These are phyloP conservation scores for Dothideomycetes sp. DNA, from an alignment of 2,329 filamentous ascomycete genomes.

Conservation along the genomic window DNA sequence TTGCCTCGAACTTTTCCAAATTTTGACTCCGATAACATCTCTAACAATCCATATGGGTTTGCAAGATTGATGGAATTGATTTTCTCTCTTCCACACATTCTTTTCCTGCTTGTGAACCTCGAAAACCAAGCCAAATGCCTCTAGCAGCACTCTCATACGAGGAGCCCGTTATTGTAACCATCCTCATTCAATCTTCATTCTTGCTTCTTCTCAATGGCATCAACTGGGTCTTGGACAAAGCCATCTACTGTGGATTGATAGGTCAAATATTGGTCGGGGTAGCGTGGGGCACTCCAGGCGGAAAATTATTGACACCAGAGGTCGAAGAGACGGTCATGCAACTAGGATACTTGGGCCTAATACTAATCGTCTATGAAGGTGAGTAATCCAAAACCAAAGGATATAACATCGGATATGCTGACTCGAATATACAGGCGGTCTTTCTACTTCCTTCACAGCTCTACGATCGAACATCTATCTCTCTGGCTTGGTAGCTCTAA, in stretches of 20 bases:
- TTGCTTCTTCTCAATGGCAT: slow-evolving; percentile 52
- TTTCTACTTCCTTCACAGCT: slow-evolving; percentile 45
- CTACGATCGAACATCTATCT: slow-evolving; percentile 53
- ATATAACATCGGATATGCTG: too few relatives aligned
- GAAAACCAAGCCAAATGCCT: too few relatives aligned
- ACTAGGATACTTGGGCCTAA: slow-evolving; percentile 63
- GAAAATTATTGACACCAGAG: slow-evolving; percentile 46
- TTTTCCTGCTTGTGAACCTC: too few relatives aligned
- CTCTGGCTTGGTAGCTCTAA: slow-evolving; percentile 54
- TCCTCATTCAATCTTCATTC: slow-evolving; percentile 55
- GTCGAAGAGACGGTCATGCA: slow-evolving; percentile 51
- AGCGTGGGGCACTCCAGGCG: slow-evolving; percentile 59
- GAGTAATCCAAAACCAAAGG: too few relatives aligned
- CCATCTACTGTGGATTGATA: slow-evolving; percentile 61
- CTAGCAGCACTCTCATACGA: slow-evolving; percentile 9
- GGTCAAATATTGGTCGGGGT: slow-evolving; percentile 64
- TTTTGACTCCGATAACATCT: too few relatives aligned
- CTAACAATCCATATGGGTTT: too few relatives aligned
- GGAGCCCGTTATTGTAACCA: slow-evolving; percentile 38
- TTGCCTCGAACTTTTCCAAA: too few relatives aligned
- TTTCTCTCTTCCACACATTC: too few relatives aligned
- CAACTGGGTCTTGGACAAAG: slow-evolving; percentile 48
- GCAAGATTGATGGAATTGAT: too few relatives aligned
- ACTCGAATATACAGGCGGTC: too few relatives aligned
- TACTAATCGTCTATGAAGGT: slow-evolving; percentile 65